Evolutionary conservation across 768 basidiomycete species (phyloP).

Genomic region (Pleurotus platypus): DNA sequence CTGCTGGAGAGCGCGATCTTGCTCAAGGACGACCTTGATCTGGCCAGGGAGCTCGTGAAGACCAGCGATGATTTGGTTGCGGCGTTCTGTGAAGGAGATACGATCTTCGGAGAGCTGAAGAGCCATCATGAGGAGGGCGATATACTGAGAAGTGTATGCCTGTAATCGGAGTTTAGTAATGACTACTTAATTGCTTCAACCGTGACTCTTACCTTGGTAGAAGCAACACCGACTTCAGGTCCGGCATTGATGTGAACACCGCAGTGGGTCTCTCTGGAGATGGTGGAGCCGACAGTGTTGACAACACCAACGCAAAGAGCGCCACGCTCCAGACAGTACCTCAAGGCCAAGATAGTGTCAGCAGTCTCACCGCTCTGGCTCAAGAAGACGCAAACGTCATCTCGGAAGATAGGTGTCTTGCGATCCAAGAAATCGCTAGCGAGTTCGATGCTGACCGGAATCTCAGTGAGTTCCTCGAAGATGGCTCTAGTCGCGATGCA

Average conservation of each 20-base stretch:
- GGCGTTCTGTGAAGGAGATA: conserved; percentile 86
- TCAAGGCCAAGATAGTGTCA: conserved; percentile 93
- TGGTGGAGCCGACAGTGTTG: conserved; percentile 96
- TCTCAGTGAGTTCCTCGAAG: conserved; percentile 98
- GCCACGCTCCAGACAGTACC: conserved; percentile 95
- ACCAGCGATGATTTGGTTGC: conserved; percentile 90
- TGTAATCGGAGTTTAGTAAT: conserved; percentile 20
- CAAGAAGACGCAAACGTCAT: conserved; percentile 94
- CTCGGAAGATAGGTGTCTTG: conserved; percentile 99
- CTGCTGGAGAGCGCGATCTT: conserved; percentile 73
- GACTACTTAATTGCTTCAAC: background rate
- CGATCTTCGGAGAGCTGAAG: conserved; percentile 96
- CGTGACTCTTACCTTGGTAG: conserved; percentile 71
- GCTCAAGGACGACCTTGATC: conserved; percentile 83
- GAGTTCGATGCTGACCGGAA: conserved; percentile 94
- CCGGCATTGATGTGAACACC: conserved; percentile 99
- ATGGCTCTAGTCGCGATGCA: conserved; percentile 95
- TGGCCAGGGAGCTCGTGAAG: conserved; percentile 86
- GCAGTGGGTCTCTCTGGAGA: conserved; percentile 97
- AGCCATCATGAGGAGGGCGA: conserved; percentile 98
- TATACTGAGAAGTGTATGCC: conserved; percentile 99
- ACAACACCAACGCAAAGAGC: conserved; percentile 97
- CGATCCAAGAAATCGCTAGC: conserved; percentile 98
- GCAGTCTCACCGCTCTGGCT: conserved; percentile 99
- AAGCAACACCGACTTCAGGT: conserved; percentile 98